Evolutionary conservation across 169 alveolate species (phyloP).

Genomic region (Plasmodium gaboni): DNA sequence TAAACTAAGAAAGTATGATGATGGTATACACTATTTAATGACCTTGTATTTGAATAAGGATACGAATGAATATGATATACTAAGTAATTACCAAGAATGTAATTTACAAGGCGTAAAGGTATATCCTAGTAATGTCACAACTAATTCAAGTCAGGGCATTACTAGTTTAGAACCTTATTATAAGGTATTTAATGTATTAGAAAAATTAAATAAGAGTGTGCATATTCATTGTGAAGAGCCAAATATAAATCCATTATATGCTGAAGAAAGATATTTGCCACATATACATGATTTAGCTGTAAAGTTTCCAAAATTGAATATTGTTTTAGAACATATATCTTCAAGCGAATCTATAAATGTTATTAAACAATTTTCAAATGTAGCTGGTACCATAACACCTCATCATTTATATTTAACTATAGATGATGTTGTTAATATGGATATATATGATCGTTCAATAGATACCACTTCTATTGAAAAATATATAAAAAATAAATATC

Average conservation of each 20-base stretch:
- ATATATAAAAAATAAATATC: slow-evolving; percentile 80
- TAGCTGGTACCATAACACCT: slow-evolving; percentile 77
- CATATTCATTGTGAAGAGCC: slow-evolving; percentile 87
- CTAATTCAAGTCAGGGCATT: slow-evolving; percentile 83
- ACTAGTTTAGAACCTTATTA: slow-evolving; percentile 80
- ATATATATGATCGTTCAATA: slow-evolving; percentile 77
- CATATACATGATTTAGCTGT: slow-evolving; percentile 78
- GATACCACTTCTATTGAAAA: slow-evolving; percentile 60
- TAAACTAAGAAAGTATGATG: slow-evolving; percentile 60
- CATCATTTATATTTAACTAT: slow-evolving; percentile 72
- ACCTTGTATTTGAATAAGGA: slow-evolving; percentile 82
- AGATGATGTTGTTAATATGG: slow-evolving; percentile 54
- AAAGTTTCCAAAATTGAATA: slow-evolving; percentile 81
- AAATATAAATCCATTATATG: slow-evolving; percentile 78
- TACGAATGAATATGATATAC: slow-evolving; percentile 78
- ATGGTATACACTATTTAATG: slow-evolving; percentile 81
- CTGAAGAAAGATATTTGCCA: slow-evolving; percentile 79
- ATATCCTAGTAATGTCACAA: slow-evolving; percentile 85
- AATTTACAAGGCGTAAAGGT: slow-evolving; percentile 87
- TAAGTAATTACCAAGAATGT: slow-evolving; percentile 67
- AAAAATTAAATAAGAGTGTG: slow-evolving; percentile 78
- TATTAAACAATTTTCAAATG: slow-evolving; percentile 76
- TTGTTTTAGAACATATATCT: slow-evolving; percentile 85
- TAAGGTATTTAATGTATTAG: slow-evolving; percentile 81
- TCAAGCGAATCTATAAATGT: slow-evolving; percentile 73